Base-by-base conservation (phyloP, 345 rosid species). In the Bruguiera gymnorhiza region DNA sequence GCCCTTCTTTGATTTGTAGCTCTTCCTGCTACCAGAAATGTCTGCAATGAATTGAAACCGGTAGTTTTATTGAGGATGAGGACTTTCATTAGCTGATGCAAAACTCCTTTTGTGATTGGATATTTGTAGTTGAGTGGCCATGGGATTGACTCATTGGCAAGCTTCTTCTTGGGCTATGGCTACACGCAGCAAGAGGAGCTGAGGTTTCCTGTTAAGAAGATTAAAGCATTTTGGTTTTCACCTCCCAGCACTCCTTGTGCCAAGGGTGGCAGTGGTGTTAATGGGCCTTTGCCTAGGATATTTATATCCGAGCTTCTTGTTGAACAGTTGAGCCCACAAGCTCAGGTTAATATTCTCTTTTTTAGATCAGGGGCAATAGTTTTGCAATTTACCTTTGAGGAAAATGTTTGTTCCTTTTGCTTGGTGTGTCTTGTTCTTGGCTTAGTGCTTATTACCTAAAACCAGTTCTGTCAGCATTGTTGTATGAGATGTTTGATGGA, bases 251-350 rank as follows among this genome's bases (percentile, higher is more conserved):
- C 53, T 79, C 72, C 83, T 51, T 57, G 15, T 50, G 29, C 72
- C 34, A 77, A 75, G 62, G 78, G 69, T 60, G 90, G 92, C 52
- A 78, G 79, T 54, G 88, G 96, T 30, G 82, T 83, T 51, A 60
- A 79, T 57, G 97, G 96, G 2, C 98, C 98, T 71, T 80, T 91
- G 60, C 97, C 97, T 0, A 83, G 98, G 79, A 75, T 89, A 37
- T 94, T 94, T 62, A 89, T 94, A 74, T 94, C 98, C 1, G 98
- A 94, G 83, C 95, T 94, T 64, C 93, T 94, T 66, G 92, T 94
- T 1, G 87, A 89, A 15, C 87, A 89, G 72, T 76, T 89, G 85
- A 91, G 87, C 73, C 77, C 90, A 48, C 86, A 84, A 74, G 77
- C 93, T 67, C 97, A 88, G 90, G 97, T 89, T 69, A 50, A 75